Conservation (phyloP, 1,284 basidiomycete species). For the Microbotryum silenes-acaulis region DNA sequence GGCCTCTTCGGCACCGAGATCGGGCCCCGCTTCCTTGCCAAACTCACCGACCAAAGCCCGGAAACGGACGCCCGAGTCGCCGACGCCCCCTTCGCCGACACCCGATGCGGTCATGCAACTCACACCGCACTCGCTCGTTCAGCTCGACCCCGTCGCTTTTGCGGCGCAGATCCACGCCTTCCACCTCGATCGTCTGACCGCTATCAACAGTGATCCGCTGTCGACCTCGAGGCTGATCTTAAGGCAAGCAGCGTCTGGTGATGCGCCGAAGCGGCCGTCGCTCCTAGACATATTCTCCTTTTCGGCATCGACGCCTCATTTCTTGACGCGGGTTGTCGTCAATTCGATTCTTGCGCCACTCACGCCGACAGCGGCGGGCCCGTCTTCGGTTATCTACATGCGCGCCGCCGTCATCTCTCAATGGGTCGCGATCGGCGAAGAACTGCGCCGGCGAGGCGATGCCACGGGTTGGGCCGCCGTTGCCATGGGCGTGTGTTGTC, state of each 20-base stretch:
- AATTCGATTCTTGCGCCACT: slow-evolving; percentile 56
- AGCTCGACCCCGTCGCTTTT: not conserved
- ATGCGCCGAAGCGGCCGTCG: slow-evolving; percentile 54
- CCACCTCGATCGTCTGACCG: slow-evolving; percentile 8
- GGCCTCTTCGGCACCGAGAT: not conserved
- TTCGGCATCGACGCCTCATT: slow-evolving; percentile 61
- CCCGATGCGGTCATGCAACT: not conserved
- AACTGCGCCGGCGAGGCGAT: slow-evolving; percentile 58
- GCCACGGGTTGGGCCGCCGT: slow-evolving; percentile 69
- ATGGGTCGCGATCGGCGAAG: slow-evolving; percentile 63
- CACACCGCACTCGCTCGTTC: not conserved
- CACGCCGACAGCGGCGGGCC: slow-evolving; percentile 37
- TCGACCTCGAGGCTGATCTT: slow-evolving; percentile 51
- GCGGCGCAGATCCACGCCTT: slow-evolving; percentile 8
- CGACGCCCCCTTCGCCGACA: not conserved
- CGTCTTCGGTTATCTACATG: slow-evolving; percentile 44
- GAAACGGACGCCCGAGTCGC: not conserved
- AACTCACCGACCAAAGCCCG: slow-evolving; percentile 6
- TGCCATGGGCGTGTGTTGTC: slow-evolving; percentile 55
- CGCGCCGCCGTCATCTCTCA: slow-evolving; percentile 60
- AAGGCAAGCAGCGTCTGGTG: slow-evolving; percentile 45
- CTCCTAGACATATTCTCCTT: slow-evolving; percentile 59
- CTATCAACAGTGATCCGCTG: slow-evolving; percentile 47
- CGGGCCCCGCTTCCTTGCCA: not conserved
- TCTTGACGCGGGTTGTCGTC: slow-evolving; percentile 63